These are phyloP conservation scores for Mycosarcoma maydis DNA, from an alignment of 1,284 basidiomycete genomes.

Conservation along the genomic window DNA sequence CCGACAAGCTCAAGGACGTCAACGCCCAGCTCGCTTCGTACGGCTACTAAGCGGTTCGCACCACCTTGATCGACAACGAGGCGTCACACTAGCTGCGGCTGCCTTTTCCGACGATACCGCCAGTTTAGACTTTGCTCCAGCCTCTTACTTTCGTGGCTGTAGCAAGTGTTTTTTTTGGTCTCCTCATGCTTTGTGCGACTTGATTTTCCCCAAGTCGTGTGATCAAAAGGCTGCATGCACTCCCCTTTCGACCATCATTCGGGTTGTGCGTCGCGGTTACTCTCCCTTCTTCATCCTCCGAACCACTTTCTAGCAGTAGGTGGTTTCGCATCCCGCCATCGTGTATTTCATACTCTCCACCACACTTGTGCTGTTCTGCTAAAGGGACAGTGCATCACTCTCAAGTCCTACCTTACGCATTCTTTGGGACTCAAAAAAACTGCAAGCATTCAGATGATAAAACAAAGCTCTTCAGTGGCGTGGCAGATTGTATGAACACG, in stretches of 20 bases:
- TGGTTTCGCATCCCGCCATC: conserved; percentile 14
- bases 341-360: conserved; percentile 38
- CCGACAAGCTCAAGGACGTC: conserved; percentile 59
- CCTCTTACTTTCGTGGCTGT: conserved; percentile 11
- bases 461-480: background rate
- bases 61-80: conserved; percentile 2
- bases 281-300: conserved; percentile 1
- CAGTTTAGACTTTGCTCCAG: conserved; percentile 7
- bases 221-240: conserved; percentile 23
- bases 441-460: conserved; percentile 45
- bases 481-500: conserved; percentile 7
- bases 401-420: conserved; percentile 32
- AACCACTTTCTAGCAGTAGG: conserved; percentile 1
- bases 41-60: conserved; percentile 54
- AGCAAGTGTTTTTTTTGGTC: conserved; percentile 15
- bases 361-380: conserved; percentile 10
- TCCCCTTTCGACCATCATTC: background rate
- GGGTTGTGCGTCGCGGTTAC: conserved; percentile 4
- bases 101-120: conserved; percentile 14
- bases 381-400: conserved; percentile 11
- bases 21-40: conserved; percentile 58
- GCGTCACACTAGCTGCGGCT: conserved; percentile 1
- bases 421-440: conserved; percentile 42
- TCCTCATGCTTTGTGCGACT: conserved; percentile 18
- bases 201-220: conserved; percentile 3